Evolutionary conservation across 176 grass and related monocot genomes (phyloP), one percentile per base, ranked within the genome.

Genomic region (Leersia perrieri): DNA sequence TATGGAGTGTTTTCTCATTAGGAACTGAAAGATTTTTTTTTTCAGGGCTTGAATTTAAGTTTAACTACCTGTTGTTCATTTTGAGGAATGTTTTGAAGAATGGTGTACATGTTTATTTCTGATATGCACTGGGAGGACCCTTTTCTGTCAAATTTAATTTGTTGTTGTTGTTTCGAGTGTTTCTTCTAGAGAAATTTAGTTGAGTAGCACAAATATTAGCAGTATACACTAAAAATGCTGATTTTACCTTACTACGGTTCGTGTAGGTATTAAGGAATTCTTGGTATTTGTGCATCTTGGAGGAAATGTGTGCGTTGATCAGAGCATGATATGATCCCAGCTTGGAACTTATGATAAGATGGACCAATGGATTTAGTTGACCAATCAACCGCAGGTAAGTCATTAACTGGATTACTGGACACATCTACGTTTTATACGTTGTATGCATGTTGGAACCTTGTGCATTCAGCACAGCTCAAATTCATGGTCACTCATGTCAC

Each of bases 61-160:
- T 38, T 12, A 35, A 16, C 66, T 51, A 0, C 35, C 16, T 69
- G 33, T 62, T 42, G 36, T 33, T 73, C 63, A 47, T 22, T 55
- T 39, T 27, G 8, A 11, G 15, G 15, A 14, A 31, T 44, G 29
- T 27, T 75, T 45, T 16, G 63, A 82, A 49, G 18, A 88, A 82
- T 4, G 85, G 85, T 85, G 22, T 88, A 91, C 60, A 85, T 91
- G 81, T 82, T 86, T n/a, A n/a, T n/a, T 0, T 77, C 89, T 32
- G 81, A 78, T 91, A 91, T 79, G 89, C 66, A 53, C 67, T 91
- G 85, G 66, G 85, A 67, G 86, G 85, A 5, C 35, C 38, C 16
- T 82, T 91, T 67, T 88, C 89, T 65, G 51, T 78, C 16, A 91
- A 91, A 68, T 91, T 82, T 22, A 71, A 88, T 70, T 77, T 82